A percentile compares a stretch with the other conserved stretches of the same genome.
These are phyloP conservation scores for Candida parachauliodes DNA, from an alignment of 805 yeast genomes.

Conservation along the genomic window DNA sequence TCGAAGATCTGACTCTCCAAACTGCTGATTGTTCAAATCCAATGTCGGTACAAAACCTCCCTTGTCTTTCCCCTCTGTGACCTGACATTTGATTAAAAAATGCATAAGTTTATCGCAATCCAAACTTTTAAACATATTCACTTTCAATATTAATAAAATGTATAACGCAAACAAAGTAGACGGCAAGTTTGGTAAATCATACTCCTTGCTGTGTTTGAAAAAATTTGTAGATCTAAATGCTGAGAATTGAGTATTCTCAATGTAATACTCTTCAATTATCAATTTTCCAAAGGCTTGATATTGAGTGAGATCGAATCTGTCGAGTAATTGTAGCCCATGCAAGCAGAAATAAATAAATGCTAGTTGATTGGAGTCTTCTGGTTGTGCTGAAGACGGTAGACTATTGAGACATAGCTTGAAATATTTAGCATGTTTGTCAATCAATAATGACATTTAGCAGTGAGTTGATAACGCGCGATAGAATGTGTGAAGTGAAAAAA, in stretches of 20 bases:
- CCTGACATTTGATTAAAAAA: constrained; percentile 61
- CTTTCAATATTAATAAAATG: constrained; percentile 48
- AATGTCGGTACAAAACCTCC: constrained; percentile 38
- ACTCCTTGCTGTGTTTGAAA: constrained; percentile 33
- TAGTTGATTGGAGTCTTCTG: constrained; percentile 66
- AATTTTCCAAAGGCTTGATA: constrained; percentile 22
- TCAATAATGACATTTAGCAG: constrained; percentile 10
- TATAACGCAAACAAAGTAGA: constrained; percentile 76
- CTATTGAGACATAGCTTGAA: constrained; percentile 48
- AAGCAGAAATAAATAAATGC: constrained; percentile 71
- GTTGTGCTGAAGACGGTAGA: constrained; percentile 53
- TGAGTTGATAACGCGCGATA: neutral
- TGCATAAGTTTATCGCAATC: constrained; percentile 48
- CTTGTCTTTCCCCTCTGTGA: constrained; percentile 20
- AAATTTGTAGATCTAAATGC: constrained; percentile 59
- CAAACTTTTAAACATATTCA: constrained; percentile 29
- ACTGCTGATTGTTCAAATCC: constrained; percentile 17
- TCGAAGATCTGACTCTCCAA: constrained; percentile 72
- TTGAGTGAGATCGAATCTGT: constrained; percentile 20
- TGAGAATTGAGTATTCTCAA: constrained; percentile 26
- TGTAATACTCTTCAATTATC: constrained; percentile 45
- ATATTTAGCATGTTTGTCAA: constrained; percentile 40
- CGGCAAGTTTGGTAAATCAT: constrained; percentile 64
- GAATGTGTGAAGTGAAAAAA: neutral
- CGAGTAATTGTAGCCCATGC: constrained; percentile 53